Evolutionary conservation across 179 eudicot species (phyloP).

Genomic region (Drosera spatulata): DNA sequence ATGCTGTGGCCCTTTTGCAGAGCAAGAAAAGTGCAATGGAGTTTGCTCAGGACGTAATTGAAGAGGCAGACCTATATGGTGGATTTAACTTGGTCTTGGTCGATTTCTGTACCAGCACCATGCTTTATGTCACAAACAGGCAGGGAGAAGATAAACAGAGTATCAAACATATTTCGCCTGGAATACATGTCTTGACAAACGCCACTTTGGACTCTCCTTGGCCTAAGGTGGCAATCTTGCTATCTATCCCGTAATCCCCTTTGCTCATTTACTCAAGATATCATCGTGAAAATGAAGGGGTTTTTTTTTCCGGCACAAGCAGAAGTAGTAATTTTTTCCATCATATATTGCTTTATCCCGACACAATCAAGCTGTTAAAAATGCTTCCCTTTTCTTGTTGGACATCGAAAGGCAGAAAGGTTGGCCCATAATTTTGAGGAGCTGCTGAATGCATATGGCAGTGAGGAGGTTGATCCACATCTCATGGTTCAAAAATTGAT

Average conservation of each 20-base stretch:
- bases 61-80: slow-evolving; percentile 36
- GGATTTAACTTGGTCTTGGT: slow-evolving; percentile 55
- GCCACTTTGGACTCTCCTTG: slow-evolving; percentile 61
- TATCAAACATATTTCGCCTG: slow-evolving; percentile 34
- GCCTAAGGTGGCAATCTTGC: slow-evolving; percentile 43
- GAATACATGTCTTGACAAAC: slow-evolving; percentile 64
- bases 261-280: too few relatives aligned
- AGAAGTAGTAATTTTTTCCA: too few relatives aligned
- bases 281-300: too few relatives aligned
- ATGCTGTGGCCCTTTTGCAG: slow-evolving; percentile 20
- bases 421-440: slow-evolving; percentile 33
- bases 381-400: neutral
- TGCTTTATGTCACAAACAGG: slow-evolving; percentile 65
- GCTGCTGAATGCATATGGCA: slow-evolving; percentile 13
- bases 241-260: too few relatives aligned
- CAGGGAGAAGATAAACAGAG: slow-evolving; percentile 28
- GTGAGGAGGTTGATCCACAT: slow-evolving; percentile 35
- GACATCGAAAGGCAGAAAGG: slow-evolving; percentile 37
- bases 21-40: slow-evolving; percentile 38
- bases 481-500: slow-evolving; percentile 63
- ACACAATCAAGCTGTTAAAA: neutral
- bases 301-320: too few relatives aligned
- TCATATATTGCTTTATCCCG: neutral
- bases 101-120: slow-evolving; percentile 36
- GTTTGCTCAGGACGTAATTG: slow-evolving; percentile 38